phyloP scores from a whole-genome alignment of 768 basidiomycete genomes.

The Mycena filopes region DNA sequence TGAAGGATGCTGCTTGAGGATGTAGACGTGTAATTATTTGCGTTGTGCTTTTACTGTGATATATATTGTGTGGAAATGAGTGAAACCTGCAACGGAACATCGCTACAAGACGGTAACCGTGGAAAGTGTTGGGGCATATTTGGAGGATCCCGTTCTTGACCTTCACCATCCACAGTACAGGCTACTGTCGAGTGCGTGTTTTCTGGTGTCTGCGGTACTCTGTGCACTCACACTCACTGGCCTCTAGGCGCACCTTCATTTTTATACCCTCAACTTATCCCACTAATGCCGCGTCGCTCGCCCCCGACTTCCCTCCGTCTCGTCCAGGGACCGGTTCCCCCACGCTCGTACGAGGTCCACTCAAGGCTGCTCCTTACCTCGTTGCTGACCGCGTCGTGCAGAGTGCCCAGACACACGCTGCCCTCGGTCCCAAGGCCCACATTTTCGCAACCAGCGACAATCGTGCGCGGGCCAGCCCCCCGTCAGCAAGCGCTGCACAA shows the following conservation, averaged over 20 bases:
- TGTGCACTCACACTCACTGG: neutral
- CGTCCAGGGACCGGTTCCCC: slow-evolving; percentile 67
- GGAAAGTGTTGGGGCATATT: slow-evolving; percentile 15
- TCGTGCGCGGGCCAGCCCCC: slow-evolving; percentile 36
- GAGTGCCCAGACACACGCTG: slow-evolving; percentile 69
- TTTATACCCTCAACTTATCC: too few relatives aligned
- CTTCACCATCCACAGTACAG: slow-evolving; percentile 22
- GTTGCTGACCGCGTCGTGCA: slow-evolving; percentile 30
- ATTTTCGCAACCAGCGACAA: slow-evolving; percentile 48
- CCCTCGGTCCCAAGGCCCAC: slow-evolving; percentile 73
- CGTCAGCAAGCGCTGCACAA: slow-evolving; percentile 34
- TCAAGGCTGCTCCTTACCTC: slow-evolving; percentile 20
- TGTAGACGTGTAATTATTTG: slow-evolving; percentile 24
- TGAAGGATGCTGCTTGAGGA: slow-evolving; percentile 47
- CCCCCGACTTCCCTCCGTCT: slow-evolving; percentile 76
- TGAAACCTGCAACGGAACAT: neutral
- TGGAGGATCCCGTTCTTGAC: slow-evolving; percentile 17
- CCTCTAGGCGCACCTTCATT: neutral
- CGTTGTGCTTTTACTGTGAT: slow-evolving; percentile 23
- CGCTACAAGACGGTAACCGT: neutral
- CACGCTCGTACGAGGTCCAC: slow-evolving; percentile 51
- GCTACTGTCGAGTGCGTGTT: slow-evolving; percentile 23
- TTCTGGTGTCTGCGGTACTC: too few relatives aligned
- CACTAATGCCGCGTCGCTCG: slow-evolving; percentile 77
- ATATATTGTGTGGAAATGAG: neutral